phyloP scores from a whole-genome alignment of 1,139 yeast species.

The Candida sp. region DNA sequence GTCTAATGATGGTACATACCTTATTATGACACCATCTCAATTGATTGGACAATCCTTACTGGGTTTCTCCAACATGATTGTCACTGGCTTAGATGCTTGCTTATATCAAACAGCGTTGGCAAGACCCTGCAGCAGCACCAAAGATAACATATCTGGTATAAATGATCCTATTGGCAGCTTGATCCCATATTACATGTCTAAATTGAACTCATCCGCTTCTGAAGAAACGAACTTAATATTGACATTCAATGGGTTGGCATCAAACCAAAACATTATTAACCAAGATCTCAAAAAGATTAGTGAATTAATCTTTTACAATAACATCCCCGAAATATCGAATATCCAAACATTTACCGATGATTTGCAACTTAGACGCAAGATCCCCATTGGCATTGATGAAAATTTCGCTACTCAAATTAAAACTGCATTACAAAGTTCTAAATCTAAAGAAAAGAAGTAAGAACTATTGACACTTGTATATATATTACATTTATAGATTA shows the following conservation, averaged over 20 bases:
- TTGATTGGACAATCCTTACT: conserved; percentile 14
- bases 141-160: conserved; percentile 15
- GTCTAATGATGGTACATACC: conserved; percentile 1
- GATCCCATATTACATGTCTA: conserved; percentile 15
- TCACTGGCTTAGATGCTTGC: conserved; percentile 21
- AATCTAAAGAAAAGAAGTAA: conserved; percentile 3
- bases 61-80: conserved; percentile 14
- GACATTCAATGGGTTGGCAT: conserved; percentile 7
- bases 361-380: neutral
- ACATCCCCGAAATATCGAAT: neutral
- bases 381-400: conserved; percentile 1
- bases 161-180: conserved; percentile 23
- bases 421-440: conserved; percentile 1
- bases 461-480: conserved; percentile 4
- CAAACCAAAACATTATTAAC: conserved; percentile 13
- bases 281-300: conserved; percentile 9
- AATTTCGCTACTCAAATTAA: neutral
- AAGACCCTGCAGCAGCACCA: neutral
- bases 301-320: conserved; percentile 5
- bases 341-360: neutral
- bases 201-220: conserved; percentile 6
- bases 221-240: conserved; percentile 12
- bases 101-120: conserved; percentile 21
- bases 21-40: conserved; percentile 11
- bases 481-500: neutral